These are phyloP conservation scores for Chlorella sp. DNA, from an alignment of 139 green algal species.

Conservation along the genomic window DNA sequence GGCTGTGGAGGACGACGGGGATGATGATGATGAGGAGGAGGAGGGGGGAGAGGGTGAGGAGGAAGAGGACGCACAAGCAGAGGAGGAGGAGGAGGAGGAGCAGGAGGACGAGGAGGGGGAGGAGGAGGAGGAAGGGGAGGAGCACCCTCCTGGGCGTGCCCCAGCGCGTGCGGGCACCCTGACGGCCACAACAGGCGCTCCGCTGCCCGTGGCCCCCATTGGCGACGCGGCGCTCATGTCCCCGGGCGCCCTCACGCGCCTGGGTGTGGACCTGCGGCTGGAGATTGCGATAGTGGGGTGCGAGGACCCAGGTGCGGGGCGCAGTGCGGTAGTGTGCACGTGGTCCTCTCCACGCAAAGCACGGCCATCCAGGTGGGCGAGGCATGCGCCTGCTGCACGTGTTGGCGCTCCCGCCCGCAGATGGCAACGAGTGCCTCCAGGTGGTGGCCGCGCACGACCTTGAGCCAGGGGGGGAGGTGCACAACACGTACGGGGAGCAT, in stretches of 20 bases:
- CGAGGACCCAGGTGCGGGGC: conserved; percentile 2
- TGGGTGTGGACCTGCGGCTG: conserved; percentile 53
- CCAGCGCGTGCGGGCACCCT: too few relatives aligned
- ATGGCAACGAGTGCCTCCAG: conserved; percentile 38
- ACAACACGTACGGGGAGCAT: conserved; percentile 37
- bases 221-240: too few relatives aligned
- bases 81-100: conserved; percentile 11
- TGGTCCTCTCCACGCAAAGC: too few relatives aligned
- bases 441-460: conserved; percentile 58
- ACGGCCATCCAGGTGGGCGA: too few relatives aligned
- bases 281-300: conserved; percentile 61
- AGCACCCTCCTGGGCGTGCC: not conserved
- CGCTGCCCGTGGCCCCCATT: too few relatives aligned
- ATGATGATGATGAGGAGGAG: conserved; percentile 1
- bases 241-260: too few relatives aligned
- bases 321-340: too few relatives aligned
- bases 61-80: too few relatives aligned
- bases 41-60: conserved; percentile 13
- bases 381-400: too few relatives aligned
- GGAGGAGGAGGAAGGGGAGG: conserved; percentile 8
- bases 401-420: not conserved
- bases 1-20: conserved; percentile 14
- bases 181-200: too few relatives aligned
- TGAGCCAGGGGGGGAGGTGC: conserved; percentile 33
- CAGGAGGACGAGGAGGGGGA: conserved; percentile 17